Base-by-base conservation (phyloP, 257 asterid species). In the Asclepias syriaca region DNA sequence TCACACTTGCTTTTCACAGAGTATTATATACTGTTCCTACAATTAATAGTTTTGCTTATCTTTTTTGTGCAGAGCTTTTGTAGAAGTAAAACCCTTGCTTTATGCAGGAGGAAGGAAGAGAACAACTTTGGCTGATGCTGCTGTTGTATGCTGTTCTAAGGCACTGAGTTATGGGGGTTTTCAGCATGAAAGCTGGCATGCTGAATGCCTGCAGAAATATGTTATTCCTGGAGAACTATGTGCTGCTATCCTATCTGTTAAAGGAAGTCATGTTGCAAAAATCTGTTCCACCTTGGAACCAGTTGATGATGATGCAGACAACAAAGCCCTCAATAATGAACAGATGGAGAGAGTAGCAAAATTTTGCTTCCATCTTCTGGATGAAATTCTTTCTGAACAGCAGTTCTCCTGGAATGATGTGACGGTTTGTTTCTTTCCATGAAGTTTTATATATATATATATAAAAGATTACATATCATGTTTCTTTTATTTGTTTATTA, bases 61-160 rank as follows among this genome's bases (percentile, higher is more conserved):
- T n/a, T 73, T 66, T 22, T 43, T 73, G 8, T 81, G 65, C 85
- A 91, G 99, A 68, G 98, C 99, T 74, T 74, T 77, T 66, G 96
- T 94, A 74, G 99, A 94, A 84, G 84, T 94, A 77, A 94, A 94
- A 79, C 98, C 99, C 50, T 65, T 91, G 79, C 96, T 94, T 77
- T 89, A 83, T 78, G 66, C 73, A 39, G 87, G 85, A 74, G 88
- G 79, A 75, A 74, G 71, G 71, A 74, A 73, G 71, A 14, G 32
- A 45, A 86, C 77, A 69, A 70, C 76, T 72, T 78, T 78, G 65
- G 74, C 78, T 80, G 81, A 75, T 60, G 72, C 71, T 32, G 11
- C 63, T 54, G 81, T 74, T 84, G 82, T 58, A 63, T 83, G 74
- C 73, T 69, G 77, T 78, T 74, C 73, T 72, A 54, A 0, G 10